Evolutionary conservation across 2,329 filamentous ascomycete species (phyloP), one percentile per base, ranked within the genome.

Genomic region (Hymenoscyphus scutula): DNA sequence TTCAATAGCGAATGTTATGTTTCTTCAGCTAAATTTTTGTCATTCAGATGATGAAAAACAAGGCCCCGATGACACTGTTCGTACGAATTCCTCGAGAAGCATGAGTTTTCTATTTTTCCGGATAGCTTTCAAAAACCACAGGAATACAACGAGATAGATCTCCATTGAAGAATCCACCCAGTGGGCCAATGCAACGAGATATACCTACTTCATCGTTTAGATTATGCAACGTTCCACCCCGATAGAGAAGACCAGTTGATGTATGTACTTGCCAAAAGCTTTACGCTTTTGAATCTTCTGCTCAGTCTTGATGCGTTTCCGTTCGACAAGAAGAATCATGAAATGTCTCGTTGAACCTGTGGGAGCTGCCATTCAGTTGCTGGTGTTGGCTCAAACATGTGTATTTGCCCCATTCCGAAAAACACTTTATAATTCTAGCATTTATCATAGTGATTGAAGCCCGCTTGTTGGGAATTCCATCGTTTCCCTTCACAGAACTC

Each of bases 401-500:
- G 25, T 25, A 19, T 27, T 23, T 13, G 11, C 3, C 10, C 25
- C 45, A 3, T 13, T 10, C 23, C n/a, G 7, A 23, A 19, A 19
- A 51, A 23, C 19, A 25, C 13, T 51, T 25, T 23, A 2, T 11
- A 7, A 25, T 5, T 25, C 23, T 51, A 23, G 25, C 11, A 51
- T 23, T 11, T 23, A 4, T 11, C 25, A 15, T n/a, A 54, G 53
- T n/a, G 17, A n/a, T 54, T 30, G 11, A 32, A 37, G 66, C 63
- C 41, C 62, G 68, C 65, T 68, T 61, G 62, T 30, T 69, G 15
- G 68, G 68, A 15, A 68, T 70, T 38, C 77, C 77, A 11, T 75
- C 74, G 0, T 67, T 75, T 6, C 74, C 76, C 0, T 77, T 76
- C 65, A 30, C 25, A 10, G 56, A 51, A 62, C 65, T 65, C 5